Conservation (phyloP, 2,329 filamentous ascomycete species). For the Neodidymelliopsis sp. region DNA sequence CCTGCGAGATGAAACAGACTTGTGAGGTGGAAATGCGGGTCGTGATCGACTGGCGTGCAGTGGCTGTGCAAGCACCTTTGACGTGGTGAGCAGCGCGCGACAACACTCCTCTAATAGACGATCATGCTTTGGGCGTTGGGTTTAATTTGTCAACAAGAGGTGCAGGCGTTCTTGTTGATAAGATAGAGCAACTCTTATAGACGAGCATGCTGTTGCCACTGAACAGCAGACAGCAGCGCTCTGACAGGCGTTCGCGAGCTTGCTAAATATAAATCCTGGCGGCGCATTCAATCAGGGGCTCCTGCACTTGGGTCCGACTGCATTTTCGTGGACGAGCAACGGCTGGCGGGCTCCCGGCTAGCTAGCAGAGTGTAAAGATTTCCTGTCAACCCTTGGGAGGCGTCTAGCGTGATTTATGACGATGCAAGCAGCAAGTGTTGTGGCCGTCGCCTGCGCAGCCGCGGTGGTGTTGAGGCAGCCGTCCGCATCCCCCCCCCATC, state of each 20-base stretch:
- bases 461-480: slow-evolving; percentile 3
- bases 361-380: slow-evolving; percentile 6
- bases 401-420: slow-evolving; percentile 4
- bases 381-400: slow-evolving; percentile 1
- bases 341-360: background rate
- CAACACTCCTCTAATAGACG: slow-evolving; percentile 4
- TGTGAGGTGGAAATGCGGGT: background rate
- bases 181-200: background rate
- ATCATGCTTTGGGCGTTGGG: background rate
- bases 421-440: background rate
- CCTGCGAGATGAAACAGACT: slow-evolving; percentile 7
- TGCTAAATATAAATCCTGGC: slow-evolving; percentile 6
- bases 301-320: background rate
- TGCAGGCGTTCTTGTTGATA: slow-evolving; percentile 1
- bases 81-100: background rate
- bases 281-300: slow-evolving; percentile 4
- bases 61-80: slow-evolving; percentile 12
- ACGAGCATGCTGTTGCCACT: background rate
- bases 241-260: background rate
- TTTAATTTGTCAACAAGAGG: background rate
- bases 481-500: too few relatives aligned
- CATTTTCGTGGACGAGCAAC: slow-evolving; percentile 1
- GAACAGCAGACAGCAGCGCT: background rate
- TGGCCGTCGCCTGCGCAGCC: background rate
- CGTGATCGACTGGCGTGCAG: slow-evolving; percentile 1